A percentile compares a stretch with the other conserved stretches of the same genome.
phyloP scores from a whole-genome alignment of 1,139 yeast genomes.

The Blastobotrys buckinghamii region DNA sequence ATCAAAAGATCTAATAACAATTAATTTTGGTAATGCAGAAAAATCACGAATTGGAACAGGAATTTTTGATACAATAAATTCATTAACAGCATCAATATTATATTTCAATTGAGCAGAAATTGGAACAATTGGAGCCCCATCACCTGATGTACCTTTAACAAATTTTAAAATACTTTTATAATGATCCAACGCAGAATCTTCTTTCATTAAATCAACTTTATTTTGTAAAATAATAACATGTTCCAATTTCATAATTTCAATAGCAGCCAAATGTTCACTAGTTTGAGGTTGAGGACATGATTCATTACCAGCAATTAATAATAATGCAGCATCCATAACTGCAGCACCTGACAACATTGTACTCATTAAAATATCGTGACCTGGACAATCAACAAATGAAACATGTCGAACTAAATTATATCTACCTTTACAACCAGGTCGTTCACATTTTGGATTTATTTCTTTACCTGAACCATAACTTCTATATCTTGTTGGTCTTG shows the following conservation, averaged over 20 bases:
- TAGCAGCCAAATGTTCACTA: slow-evolving; percentile 98
- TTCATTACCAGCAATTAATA: slow-evolving; percentile 96
- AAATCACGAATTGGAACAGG: slow-evolving; percentile 97
- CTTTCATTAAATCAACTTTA: slow-evolving; percentile 98
- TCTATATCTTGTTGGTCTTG: slow-evolving; percentile 92
- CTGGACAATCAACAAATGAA: slow-evolving; percentile 98
- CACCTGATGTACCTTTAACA: slow-evolving; percentile 97
- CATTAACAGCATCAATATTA: slow-evolving; percentile 97
- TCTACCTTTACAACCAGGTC: slow-evolving; percentile 72
- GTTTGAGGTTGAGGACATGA: slow-evolving; percentile 99
- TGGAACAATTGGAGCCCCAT: slow-evolving; percentile 98
- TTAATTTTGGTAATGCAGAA: slow-evolving; percentile 86
- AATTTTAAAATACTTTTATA: slow-evolving; percentile 86
- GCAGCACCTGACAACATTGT: slow-evolving; percentile 99
- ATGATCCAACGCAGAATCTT: slow-evolving; percentile 93
- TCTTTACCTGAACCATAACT: slow-evolving; percentile 94
- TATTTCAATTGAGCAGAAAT: slow-evolving; percentile 98
- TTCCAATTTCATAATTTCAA: slow-evolving; percentile 96
- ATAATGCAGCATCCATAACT: slow-evolving; percentile 98
- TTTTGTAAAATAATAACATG: slow-evolving; percentile 96
- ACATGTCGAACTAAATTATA: slow-evolving; percentile 91
- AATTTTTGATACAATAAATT: slow-evolving; percentile 88
- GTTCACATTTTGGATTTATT: slow-evolving; percentile 85
- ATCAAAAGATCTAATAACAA: slow-evolving; percentile 97
- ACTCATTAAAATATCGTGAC: slow-evolving; percentile 99